Evolutionary conservation across 805 yeast species (phyloP).

Genomic region (Metschnikowia cerradonensis): DNA sequence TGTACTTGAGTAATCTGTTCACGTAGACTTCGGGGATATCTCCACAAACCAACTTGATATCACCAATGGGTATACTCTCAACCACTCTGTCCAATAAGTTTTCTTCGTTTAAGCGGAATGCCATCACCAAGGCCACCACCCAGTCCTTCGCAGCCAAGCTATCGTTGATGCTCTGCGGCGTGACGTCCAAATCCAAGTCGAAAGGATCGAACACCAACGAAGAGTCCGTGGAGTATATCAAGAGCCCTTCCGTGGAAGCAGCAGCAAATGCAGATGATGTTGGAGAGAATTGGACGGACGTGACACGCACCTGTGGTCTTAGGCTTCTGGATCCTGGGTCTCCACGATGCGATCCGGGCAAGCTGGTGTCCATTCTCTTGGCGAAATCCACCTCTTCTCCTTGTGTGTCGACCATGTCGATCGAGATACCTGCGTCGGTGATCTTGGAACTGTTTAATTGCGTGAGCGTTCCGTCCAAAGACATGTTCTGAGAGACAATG

Average conservation of each 20-base stretch:
- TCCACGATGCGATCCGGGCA: slow-evolving; percentile 82
- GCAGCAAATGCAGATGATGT: slow-evolving; percentile 89
- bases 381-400: slow-evolving; percentile 86
- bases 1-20: slow-evolving; percentile 58
- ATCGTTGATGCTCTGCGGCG: slow-evolving; percentile 70
- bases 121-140: slow-evolving; percentile 81
- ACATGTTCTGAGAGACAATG: slow-evolving; percentile 84
- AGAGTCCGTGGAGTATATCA: slow-evolving; percentile 77
- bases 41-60: slow-evolving; percentile 61
- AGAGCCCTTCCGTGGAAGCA: slow-evolving; percentile 90
- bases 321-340: slow-evolving; percentile 73
- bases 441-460: slow-evolving; percentile 73
- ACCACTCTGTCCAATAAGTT: slow-evolving; percentile 68
- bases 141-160: slow-evolving; percentile 57
- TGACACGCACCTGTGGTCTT: slow-evolving; percentile 80
- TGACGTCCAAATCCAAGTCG: slow-evolving; percentile 88
- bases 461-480: slow-evolving; percentile 81
- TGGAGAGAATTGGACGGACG: slow-evolving; percentile 79
- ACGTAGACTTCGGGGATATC: slow-evolving; percentile 77
- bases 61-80: slow-evolving; percentile 67
- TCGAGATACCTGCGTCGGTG: slow-evolving; percentile 78
- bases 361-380: slow-evolving; percentile 65
- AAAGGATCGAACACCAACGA: slow-evolving; percentile 83
- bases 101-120: slow-evolving; percentile 84
- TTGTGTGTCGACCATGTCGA: slow-evolving; percentile 74